Base-by-base conservation (phyloP, 805 yeast genomes). In the Ogataea populi-albae region DNA sequence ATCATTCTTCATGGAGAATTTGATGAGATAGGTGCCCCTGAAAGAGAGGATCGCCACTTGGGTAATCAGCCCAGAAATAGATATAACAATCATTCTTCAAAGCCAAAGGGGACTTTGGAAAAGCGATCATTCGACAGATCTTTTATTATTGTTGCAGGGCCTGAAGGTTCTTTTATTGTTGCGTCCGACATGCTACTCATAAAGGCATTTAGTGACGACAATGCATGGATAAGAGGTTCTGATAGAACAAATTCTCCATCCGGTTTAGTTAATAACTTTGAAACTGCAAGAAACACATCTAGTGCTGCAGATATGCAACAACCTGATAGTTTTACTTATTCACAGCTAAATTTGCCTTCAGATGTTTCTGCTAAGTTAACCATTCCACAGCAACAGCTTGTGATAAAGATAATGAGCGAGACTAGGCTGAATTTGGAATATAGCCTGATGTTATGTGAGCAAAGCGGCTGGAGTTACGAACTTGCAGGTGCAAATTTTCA, bases 51-150 rank as follows among this genome's bases (percentile, higher is more conserved):
- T 15, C n/a, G 18, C 10, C 38, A 26, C 7, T 11, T 14, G 5
- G 29, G 23, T 15, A 14, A 15, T 5, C 41, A 42, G 12, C 34
- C 22, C 20, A 43, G 35, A 17, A 33, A 40, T 23, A 39, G 49
- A 23, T 28, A 37, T 17, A 41, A 44, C 18, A 38, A 50, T 5
- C 46, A 48, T 3, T 26, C 31, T 5, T 5, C 39, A 7, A 25
- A 33, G 6, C 34, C 35, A 23, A 36, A 45, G 57, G 30, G 61
- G 15, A 57, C 70, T 20, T 61, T 81, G 23, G 65, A 75, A 4
- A 70, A 69, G 47, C 82, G 93, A 55, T 77, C 93, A 7, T 93
- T 93, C 59, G 98, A 93, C 58, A 73, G 98, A 54, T 71, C 81
- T 1, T 79, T 93, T 55, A 68, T 86, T n/a, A 65, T 85, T 17